Evolutionary conservation across 2,329 filamentous ascomycete species (phyloP), one percentile per base, ranked within the genome.

Genomic region (Xylaria hypoxylon): DNA sequence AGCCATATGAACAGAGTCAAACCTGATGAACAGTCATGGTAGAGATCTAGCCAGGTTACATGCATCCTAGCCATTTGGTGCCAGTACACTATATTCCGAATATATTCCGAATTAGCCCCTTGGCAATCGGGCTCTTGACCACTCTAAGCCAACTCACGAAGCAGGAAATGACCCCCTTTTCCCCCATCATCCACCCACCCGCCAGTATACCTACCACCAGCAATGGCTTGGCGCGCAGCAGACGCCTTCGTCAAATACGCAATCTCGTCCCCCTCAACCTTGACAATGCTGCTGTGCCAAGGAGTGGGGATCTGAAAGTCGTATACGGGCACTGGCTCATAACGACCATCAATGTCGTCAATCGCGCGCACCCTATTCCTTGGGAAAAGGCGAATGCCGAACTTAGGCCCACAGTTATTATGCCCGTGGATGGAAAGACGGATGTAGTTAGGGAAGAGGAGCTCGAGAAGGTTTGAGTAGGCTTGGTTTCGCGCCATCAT

Each of bases 361-460:
- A 71, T 65, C 5, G 70, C 77, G 3, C 77, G 70, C 28, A 76
- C 75, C 8, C 73, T 69, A 50, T 70, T 68, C 15, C 73, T 71
- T 6, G 79, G 77, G 52, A 81, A 76, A 2, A 82, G 74, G 15
- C 77, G 74, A 48, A 82, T 75, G 5, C 76, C 80, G 35, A 81
- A 81, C 51, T 82, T 82, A 2, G 80, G 80, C 0, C 80, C 79
- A 2, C 73, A 72, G 62, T 81, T 81, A 64, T 76, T 74, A 62
- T 81, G 81, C 62, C 81, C 81, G 62, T 84, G 82, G 53, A 84
- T 84, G 0, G 81, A 83, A 0, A 84, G 76, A n/a, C 82, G 80
- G 47, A 84, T 75, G 60, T 81, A 78, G 64, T 80, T 78, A 1
- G 82, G 82, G 65, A 83, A 79, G 2, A 83, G 68, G 3, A 83